Percentiles rank a stretch among this genome's conserved stretches.
These are phyloP conservation scores for Boehmeria nivea DNA, from an alignment of 306 rosid genomes.

Conservation along the genomic window DNA sequence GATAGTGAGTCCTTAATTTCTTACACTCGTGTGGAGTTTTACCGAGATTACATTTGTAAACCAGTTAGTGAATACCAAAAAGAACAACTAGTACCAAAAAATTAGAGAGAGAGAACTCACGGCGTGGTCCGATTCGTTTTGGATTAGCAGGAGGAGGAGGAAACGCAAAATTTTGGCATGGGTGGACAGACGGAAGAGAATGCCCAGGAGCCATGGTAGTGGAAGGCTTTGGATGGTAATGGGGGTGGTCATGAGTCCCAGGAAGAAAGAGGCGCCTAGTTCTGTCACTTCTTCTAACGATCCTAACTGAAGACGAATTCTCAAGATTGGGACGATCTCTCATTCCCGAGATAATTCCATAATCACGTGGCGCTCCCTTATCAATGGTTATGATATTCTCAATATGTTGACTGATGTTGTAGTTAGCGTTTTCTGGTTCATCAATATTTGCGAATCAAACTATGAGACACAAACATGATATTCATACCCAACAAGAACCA, in stretches of 20 bases:
- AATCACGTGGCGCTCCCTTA: constrained; percentile 18
- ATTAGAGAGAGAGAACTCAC: constrained; percentile 44
- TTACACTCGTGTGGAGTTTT: too few species aligned
- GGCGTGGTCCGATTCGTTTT: constrained; percentile 83
- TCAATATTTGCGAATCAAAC: constrained; percentile 31
- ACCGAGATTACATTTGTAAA: not conserved
- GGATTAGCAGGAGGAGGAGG: constrained; percentile 83
- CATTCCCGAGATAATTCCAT: constrained; percentile 24
- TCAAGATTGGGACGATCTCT: constrained; percentile 29
- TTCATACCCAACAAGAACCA: constrained; percentile 4
- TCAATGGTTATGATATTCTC: constrained; percentile 35
- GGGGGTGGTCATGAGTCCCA: constrained; percentile 17
- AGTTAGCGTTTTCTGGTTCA: constrained; percentile 47
- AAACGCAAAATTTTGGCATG: constrained; percentile 58
- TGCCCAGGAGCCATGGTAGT: constrained; percentile 23
- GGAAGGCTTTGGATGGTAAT: constrained; percentile 20
- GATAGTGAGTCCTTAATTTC: constrained; percentile 12
- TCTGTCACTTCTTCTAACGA: constrained; percentile 23
- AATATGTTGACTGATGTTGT: constrained; percentile 38
- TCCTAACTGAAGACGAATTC: constrained; percentile 31
- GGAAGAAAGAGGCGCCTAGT: constrained; percentile 21
- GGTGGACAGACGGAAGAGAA: constrained; percentile 37
- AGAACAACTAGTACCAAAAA: constrained; percentile 6
- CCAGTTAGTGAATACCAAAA: not conserved
- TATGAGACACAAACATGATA: constrained; percentile 17